phyloP scores from a whole-genome alignment of 2,329 filamentous ascomycete species.

The Cytospora chrysosperma region DNA sequence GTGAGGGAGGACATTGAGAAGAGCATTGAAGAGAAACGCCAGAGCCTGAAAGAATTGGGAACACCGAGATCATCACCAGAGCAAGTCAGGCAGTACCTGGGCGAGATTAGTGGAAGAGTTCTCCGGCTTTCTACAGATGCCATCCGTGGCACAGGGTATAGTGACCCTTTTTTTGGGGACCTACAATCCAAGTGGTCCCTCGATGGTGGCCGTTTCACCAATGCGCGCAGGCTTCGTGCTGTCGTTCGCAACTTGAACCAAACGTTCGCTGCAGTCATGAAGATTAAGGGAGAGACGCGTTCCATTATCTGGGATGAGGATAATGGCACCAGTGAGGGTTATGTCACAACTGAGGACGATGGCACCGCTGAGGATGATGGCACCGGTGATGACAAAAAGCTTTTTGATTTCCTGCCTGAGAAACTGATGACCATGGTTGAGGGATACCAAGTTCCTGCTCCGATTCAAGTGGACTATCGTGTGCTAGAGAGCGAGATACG shows the following conservation, averaged over 20 bases:
- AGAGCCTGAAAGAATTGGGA: not conserved
- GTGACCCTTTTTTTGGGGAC: slow-evolving; percentile 9
- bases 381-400: not conserved
- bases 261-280: slow-evolving; percentile 3
- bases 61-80: not conserved
- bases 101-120: not conserved
- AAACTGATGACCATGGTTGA: not conserved
- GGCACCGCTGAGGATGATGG: not conserved
- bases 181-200: not conserved
- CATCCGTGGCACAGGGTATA: not conserved
- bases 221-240: slow-evolving; percentile 1
- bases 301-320: not conserved
- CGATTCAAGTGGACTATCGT: not conserved
- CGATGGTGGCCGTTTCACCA: not conserved
- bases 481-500: not conserved
- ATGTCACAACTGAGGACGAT: no score
- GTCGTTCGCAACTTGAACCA: slow-evolving; percentile 4
- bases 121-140: not conserved
- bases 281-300: not conserved
- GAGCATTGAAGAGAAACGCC: not conserved
- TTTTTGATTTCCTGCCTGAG: not conserved
- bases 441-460: not conserved
- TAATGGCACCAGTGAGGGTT: no score
- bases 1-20: slow-evolving; percentile 1
- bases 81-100: slow-evolving; percentile 5